A percentile compares a stretch with the other conserved stretches of the same genome.
Conservation (phyloP, 2,329 filamentous ascomycete species). For the Plenodomus biglobosus region DNA sequence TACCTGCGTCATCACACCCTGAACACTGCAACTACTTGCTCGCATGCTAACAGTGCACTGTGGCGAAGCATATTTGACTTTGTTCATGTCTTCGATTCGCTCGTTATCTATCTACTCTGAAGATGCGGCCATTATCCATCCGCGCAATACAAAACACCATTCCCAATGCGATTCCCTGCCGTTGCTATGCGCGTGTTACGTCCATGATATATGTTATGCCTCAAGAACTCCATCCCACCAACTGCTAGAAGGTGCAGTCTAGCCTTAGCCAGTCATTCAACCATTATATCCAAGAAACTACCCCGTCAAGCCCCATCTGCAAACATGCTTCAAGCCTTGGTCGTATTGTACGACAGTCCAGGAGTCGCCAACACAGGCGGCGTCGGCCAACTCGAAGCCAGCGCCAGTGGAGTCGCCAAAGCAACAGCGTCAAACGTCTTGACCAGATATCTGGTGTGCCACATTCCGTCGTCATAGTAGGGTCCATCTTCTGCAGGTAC, state of each 20-base stretch:
- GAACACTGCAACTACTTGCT: too few relatives aligned
- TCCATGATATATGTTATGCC: conserved; percentile 5
- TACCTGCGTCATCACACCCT: conserved; percentile 30
- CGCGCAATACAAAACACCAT: conserved; percentile 14
- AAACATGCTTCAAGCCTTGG: not conserved
- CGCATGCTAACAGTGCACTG: not conserved
- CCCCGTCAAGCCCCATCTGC: not conserved
- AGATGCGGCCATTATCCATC: conserved; percentile 2
- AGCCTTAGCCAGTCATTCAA: not conserved
- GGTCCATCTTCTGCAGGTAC: conserved; percentile 28
- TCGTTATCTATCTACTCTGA: not conserved
- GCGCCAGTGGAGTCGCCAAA: conserved; percentile 3
- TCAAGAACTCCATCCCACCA: not conserved
- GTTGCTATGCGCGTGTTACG: not conserved
- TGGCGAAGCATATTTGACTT: not conserved
- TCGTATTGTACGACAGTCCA: conserved; percentile 9
- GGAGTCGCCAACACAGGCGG: conserved; percentile 10
- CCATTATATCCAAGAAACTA: not conserved
- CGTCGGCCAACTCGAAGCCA: conserved; percentile 5
- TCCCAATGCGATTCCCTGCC: conserved; percentile 13
- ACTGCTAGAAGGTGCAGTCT: not conserved
- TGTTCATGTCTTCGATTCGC: not conserved
- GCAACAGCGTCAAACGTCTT: conserved; percentile 33
- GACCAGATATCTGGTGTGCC: conserved; percentile 48
- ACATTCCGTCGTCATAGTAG: conserved; percentile 51